phyloP scores from a whole-genome alignment of 2,329 filamentous ascomycete genomes.

The Botrytis aclada region DNA sequence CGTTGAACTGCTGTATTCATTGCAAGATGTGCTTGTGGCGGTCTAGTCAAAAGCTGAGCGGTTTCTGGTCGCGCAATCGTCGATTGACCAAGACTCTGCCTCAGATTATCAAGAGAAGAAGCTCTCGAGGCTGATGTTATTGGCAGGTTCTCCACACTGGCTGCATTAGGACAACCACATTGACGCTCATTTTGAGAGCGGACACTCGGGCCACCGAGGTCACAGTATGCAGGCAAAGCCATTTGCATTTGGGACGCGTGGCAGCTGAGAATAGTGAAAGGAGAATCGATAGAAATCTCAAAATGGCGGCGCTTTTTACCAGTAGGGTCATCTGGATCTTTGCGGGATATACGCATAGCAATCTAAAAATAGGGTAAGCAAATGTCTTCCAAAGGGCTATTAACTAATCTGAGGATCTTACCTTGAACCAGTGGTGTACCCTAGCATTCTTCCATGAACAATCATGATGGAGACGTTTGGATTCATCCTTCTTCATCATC shows the following conservation, averaged over 20 bases:
- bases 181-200: conserved; percentile 41
- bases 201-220: conserved; percentile 44
- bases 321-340: conserved; percentile 58
- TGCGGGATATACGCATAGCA: conserved; percentile 69
- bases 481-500: conserved; percentile 61
- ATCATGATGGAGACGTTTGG: conserved; percentile 63
- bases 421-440: conserved; percentile 77
- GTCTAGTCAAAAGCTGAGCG: conserved; percentile 40
- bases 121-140: conserved; percentile 45
- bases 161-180: conserved; percentile 64
- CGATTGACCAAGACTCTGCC: not conserved
- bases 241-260: conserved; percentile 69
- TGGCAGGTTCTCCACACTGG: conserved; percentile 31
- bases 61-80: conserved; percentile 22
- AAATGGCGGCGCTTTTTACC: conserved; percentile 63
- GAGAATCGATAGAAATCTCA: conserved; percentile 75
- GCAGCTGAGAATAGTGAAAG: conserved; percentile 72
- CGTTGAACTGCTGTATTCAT: conserved; percentile 31
- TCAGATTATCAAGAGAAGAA: conserved; percentile 45
- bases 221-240: conserved; percentile 65
- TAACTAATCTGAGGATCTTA: conserved; percentile 35
- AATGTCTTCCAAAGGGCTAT: not conserved
- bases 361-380: conserved; percentile 49
- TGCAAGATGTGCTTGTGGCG: conserved; percentile 47
- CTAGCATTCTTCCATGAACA: conserved; percentile 72